Evolutionary conservation across 495 filamentous ascomycete genomes (phyloP), one percentile per base, ranked within the genome.

Genomic region (Parathielavia appendiculata): DNA sequence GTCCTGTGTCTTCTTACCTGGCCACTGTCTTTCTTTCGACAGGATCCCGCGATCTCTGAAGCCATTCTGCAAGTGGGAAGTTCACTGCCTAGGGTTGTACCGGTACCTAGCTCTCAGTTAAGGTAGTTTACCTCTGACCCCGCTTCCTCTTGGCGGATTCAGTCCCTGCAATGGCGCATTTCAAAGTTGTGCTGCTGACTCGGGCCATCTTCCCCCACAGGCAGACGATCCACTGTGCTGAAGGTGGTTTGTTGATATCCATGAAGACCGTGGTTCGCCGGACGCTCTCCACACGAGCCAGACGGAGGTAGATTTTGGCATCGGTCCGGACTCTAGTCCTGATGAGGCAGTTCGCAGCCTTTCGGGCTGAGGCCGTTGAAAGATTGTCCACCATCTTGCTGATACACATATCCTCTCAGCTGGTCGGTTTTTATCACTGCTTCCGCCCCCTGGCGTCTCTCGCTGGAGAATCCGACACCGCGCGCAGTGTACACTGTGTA

Each of bases 301-400:
- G 47, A 39, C 4, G 19, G 16, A 16, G 39, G 40, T 46, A n/a
- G n/a, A n/a, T n/a, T n/a, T n/a, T n/a, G n/a, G n/a, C n/a, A n/a
- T n/a, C n/a, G n/a, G n/a, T n/a, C n/a, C 63, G 63, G 63, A 41
- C 60, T 22, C 57, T 11, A 48, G 13, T 38, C 60, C 63, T 12
- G 45, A 65, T 60, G 53, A 54, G 63, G 60, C 61, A 63, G 41
- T 34, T 60, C 56, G 23, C 23, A 45, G 14, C 13, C 8, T n/a
- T 23, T 26, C 32, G 39, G 44, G 47, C 56, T 22, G 44, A 20
- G 34, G 13, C 19, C 20, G 34, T 23, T 26, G 19, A 10, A 40
- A 20, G 34, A 6, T 3, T 3, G 26, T 30, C 26, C 26, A 30
- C n/a, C 36, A 30, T 48, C 48, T 41, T 38, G 54, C 46, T 49